phyloP scores from a whole-genome alignment of 768 basidiomycete species.

The Hericium erinaceus region DNA sequence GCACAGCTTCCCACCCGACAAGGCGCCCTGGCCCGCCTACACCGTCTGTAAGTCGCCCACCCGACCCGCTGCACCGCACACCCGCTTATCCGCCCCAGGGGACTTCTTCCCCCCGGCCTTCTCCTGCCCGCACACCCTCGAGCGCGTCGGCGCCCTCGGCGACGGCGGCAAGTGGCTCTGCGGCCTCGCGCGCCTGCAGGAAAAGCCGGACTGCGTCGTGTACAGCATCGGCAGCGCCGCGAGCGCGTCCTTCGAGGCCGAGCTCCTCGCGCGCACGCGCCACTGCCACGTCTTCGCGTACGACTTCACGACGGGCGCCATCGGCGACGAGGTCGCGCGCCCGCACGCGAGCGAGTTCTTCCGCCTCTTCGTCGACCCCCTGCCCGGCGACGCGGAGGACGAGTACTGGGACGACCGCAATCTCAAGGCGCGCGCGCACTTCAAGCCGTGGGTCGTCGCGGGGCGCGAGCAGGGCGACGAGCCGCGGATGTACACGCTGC shows the following conservation, averaged over 20 bases:
- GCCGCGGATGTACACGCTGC: constrained; percentile 33
- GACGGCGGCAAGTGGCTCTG: constrained; percentile 70
- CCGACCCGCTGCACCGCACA: too few species aligned
- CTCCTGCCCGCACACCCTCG: constrained; percentile 33
- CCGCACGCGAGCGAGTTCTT: constrained; percentile 15
- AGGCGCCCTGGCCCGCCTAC: constrained; percentile 14
- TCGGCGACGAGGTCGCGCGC: constrained; percentile 11
- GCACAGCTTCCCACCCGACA: constrained; percentile 13
- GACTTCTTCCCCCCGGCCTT: constrained; percentile 39
- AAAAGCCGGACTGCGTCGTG: constrained; percentile 47
- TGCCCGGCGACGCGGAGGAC: constrained; percentile 19
- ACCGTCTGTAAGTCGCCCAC: constrained; percentile 9
- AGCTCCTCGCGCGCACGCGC: constrained; percentile 36
- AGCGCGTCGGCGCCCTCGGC: constrained; percentile 41
- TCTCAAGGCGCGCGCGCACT: constrained; percentile 29
- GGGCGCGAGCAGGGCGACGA: constrained; percentile 24
- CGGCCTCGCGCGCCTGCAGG: constrained; percentile 44
- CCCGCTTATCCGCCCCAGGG: constrained; percentile 19
- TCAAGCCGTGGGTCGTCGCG: constrained; percentile 31
- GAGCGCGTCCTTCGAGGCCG: constrained; percentile 57
- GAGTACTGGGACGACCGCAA: constrained; percentile 21
- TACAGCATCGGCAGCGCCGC: constrained; percentile 56
- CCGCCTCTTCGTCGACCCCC: constrained; percentile 10
- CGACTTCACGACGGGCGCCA: constrained; percentile 23
- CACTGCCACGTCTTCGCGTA: constrained; percentile 54